Conservation (phyloP, 805 yeast species). For the Kodamaea sagamina region DNA sequence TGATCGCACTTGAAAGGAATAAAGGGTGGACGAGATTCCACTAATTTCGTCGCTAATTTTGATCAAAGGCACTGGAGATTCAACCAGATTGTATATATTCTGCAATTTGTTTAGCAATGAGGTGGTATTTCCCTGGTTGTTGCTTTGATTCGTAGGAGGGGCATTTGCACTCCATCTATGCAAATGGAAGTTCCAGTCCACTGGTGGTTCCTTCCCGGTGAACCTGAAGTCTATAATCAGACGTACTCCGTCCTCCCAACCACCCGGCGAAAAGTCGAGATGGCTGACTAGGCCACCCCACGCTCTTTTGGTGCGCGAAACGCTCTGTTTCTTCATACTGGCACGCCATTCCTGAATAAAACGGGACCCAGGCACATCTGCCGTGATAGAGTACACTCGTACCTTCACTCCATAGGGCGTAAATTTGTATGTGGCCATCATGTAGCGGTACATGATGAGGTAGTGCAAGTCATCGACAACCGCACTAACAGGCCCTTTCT, state of each 20-base stretch:
- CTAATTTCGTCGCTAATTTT: conserved; percentile 12
- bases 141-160: not conserved
- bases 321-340: not conserved
- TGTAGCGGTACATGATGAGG: conserved; percentile 41
- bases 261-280: conserved; percentile 42
- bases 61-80: conserved; percentile 28
- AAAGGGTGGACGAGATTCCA: conserved; percentile 54
- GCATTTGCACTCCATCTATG: conserved; percentile 32
- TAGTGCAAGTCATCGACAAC: conserved; percentile 38
- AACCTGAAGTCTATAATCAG: conserved; percentile 4
- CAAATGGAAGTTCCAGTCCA: conserved; percentile 25
- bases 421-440: conserved; percentile 45
- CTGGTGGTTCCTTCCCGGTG: not conserved
- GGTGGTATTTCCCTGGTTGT: not conserved
- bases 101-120: conserved; percentile 20
- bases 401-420: conserved; percentile 23
- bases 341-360: conserved; percentile 38
- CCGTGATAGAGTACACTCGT: conserved; percentile 51
- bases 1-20: conserved; percentile 62
- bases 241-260: conserved; percentile 33
- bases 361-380: conserved; percentile 40
- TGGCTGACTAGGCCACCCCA: conserved; percentile 40
- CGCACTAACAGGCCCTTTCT: conserved; percentile 2
- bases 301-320: conserved; percentile 24
- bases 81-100: conserved; percentile 37